Percentiles rank a stretch among this genome's conserved stretches.
Evolutionary conservation across 2,329 filamentous ascomycete species (phyloP).

Genomic region (Onygenales sp.): DNA sequence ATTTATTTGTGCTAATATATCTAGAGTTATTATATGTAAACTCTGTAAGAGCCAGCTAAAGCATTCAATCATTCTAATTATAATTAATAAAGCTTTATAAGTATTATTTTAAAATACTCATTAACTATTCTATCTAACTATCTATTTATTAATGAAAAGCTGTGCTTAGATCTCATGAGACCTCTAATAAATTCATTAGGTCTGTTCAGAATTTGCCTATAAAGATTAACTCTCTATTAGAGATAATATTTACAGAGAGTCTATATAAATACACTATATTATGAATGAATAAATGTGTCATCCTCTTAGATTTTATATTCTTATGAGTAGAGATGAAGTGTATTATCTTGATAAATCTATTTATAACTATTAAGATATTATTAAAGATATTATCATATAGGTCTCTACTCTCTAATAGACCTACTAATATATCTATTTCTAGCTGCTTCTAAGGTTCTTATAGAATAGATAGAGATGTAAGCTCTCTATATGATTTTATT

Average conservation of each 20-base stretch:
- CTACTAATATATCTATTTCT: too few relatives aligned
- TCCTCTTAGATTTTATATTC: not conserved
- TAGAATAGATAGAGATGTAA: too few relatives aligned
- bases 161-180: not conserved
- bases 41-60: not conserved
- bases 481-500: too few relatives aligned
- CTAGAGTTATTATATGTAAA: not conserved
- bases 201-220: not conserved
- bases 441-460: too few relatives aligned
- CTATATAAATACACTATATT: not conserved
- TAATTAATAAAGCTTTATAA: not conserved
- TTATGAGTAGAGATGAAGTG: not conserved
- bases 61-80: not conserved
- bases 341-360: not conserved
- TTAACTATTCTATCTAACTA: not conserved
- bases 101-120: not conserved
- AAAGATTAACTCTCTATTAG: not conserved
- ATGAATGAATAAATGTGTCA: not conserved
- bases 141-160: not conserved
- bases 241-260: not conserved
- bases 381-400: too few relatives aligned
- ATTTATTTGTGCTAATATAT: not conserved
- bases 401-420: too few relatives aligned
- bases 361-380: too few relatives aligned
- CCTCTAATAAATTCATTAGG: not conserved